Conservation (phyloP, 352 stramenopile species). For the Globisporangium barbulae region DNA sequence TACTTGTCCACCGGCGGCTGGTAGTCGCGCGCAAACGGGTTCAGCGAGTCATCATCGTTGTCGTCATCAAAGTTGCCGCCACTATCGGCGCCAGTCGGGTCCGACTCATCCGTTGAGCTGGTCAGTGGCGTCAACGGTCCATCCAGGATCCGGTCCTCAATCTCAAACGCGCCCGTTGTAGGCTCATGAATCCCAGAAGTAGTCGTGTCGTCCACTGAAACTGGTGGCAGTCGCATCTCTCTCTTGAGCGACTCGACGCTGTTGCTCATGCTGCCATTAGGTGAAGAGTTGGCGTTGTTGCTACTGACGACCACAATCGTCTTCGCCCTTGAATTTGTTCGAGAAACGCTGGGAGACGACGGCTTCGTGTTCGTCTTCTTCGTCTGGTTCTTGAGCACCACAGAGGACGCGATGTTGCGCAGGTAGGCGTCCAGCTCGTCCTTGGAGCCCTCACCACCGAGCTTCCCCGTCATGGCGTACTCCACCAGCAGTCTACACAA, state of each 20-base stretch:
- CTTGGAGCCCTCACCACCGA: constrained; percentile 49
- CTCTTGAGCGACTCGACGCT: constrained; percentile 11
- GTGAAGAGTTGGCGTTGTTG: neutral
- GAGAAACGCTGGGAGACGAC: constrained; percentile 17
- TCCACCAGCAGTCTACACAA: constrained; percentile 51
- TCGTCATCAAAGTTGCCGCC: neutral
- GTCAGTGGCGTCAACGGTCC: neutral
- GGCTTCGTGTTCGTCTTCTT: constrained; percentile 1
- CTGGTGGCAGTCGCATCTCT: neutral
- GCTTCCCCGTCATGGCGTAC: constrained; percentile 58
- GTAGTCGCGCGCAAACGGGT: constrained; percentile 62
- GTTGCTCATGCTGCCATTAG: neutral
- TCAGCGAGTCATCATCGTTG: constrained; percentile 50
- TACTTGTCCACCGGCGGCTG: constrained; percentile 24
- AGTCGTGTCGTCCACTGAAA: neutral
- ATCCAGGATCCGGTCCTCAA: neutral
- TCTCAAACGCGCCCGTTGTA: neutral
- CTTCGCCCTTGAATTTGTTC: constrained; percentile 3
- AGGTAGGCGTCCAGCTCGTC: constrained; percentile 69
- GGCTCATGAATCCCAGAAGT: too few species aligned
- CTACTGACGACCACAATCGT: neutral
- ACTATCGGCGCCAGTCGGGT: neutral
- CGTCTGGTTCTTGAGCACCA: constrained; percentile 56
- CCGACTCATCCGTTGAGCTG: constrained; percentile 5
- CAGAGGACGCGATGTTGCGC: constrained; percentile 51